Evolutionary conservation across 345 rosid genomes (phyloP).

Genomic region (Toxicodendron radicans): DNA sequence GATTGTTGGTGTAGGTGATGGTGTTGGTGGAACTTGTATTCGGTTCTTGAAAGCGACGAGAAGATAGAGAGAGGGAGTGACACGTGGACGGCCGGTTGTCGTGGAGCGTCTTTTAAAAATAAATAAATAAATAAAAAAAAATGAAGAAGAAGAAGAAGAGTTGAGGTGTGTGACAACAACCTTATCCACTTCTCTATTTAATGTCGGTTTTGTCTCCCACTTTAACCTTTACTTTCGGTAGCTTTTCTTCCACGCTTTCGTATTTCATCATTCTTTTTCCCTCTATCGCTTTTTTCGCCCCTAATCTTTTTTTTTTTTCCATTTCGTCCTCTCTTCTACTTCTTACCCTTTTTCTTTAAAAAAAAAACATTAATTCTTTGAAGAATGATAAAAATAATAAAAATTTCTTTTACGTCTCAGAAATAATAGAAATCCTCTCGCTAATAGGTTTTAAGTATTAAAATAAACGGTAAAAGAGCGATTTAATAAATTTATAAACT

Average conservation of each 20-base stretch:
- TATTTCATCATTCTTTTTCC: neutral
- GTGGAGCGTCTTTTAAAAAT: constrained; percentile 14
- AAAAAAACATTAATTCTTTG: no score
- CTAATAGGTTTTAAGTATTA: no score
- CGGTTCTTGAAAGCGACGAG: constrained; percentile 29
- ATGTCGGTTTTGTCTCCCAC: constrained; percentile 8
- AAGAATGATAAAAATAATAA: no score
- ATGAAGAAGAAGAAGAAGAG: neutral
- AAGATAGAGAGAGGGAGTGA: constrained; percentile 10
- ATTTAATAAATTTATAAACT: no score
- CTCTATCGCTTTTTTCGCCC: no score
- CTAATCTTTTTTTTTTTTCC: neutral
- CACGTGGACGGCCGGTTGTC: constrained; percentile 30
- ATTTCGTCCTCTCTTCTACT: neutral
- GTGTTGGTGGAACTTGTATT: constrained; percentile 30
- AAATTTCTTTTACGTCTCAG: no score
- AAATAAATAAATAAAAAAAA: no score
- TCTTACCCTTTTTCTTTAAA: no score
- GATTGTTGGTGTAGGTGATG: constrained; percentile 11
- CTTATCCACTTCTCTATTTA: constrained; percentile 9
- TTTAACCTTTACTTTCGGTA: constrained; percentile 17
- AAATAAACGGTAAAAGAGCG: no score
- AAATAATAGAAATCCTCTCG: no score
- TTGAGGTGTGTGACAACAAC: neutral
- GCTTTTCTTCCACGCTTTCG: constrained; percentile 17